A percentile compares a stretch with the other conserved stretches of the same genome.
Evolutionary conservation across 805 yeast genomes (phyloP).

Genomic region (Metschnikowia aberdeeniae): DNA sequence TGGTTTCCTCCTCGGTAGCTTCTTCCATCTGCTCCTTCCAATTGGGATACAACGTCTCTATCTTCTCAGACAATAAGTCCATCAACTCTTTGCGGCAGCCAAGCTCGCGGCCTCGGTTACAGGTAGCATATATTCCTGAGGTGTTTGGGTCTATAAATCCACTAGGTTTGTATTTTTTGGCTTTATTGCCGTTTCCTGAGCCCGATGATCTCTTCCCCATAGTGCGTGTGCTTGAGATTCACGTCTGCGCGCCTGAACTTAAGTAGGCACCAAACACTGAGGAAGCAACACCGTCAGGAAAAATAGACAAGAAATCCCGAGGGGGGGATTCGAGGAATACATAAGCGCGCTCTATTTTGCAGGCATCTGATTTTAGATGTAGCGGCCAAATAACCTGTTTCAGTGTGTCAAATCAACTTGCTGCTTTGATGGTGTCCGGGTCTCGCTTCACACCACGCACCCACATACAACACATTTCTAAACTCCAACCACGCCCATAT

Average conservation of each 20-base stretch:
- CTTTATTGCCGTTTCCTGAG: constrained; percentile 22
- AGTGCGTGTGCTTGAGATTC: neutral
- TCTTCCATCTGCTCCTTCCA: constrained; percentile 22
- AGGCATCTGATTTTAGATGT: no score
- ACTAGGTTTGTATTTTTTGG: constrained; percentile 44
- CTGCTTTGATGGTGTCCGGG: no score
- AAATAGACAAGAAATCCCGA: no score
- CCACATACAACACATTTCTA: no score
- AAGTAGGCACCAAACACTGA: no score
- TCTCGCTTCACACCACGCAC: no score
- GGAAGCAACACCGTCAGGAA: no score
- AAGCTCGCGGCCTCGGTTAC: constrained; percentile 75
- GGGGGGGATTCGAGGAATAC: no score
- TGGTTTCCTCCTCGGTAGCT: constrained; percentile 20
- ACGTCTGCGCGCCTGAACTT: neutral
- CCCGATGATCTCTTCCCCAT: constrained; percentile 22
- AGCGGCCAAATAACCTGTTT: no score
- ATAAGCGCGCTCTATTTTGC: no score
- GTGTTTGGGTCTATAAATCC: constrained; percentile 78
- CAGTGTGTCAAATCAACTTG: no score
- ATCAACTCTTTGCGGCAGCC: constrained; percentile 73
- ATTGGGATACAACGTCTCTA: constrained; percentile 30
- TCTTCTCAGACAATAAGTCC: constrained; percentile 45
- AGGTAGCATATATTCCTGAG: constrained; percentile 85
- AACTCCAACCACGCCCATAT: no score